Percentiles rank a stretch among this genome's conserved stretches.
Conservation (phyloP, 345 rosid genomes). For the Murraya koenigii region DNA sequence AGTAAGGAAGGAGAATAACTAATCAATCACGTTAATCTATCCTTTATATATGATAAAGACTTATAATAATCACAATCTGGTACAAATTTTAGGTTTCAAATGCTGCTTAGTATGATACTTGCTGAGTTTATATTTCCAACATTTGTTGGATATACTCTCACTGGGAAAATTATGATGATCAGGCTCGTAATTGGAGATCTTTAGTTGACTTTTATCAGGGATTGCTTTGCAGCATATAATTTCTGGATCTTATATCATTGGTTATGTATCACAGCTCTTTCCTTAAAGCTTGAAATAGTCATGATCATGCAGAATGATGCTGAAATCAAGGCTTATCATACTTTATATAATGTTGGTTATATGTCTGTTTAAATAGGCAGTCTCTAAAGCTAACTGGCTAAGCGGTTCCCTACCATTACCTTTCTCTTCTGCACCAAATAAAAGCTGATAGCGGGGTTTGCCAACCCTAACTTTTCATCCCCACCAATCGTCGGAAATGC, state of each 20-base stretch:
- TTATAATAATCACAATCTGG: too few species aligned
- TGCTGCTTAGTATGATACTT: not conserved
- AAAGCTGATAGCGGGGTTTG: conserved; percentile 2
- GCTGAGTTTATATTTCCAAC: not conserved
- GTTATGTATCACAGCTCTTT: not conserved
- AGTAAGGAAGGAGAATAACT: not conserved
- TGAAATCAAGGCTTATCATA: not conserved
- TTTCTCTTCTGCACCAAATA: not conserved
- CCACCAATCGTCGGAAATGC: not conserved
- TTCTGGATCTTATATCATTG: not conserved
- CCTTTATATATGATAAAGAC: not conserved
- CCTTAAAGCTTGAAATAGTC: not conserved
- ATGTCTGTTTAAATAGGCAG: not conserved
- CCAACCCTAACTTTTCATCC: conserved; percentile 10
- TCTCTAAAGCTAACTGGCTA: not conserved
- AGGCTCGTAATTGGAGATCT: not conserved
- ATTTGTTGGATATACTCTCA: not conserved
- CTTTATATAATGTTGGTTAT: conserved; percentile 5
- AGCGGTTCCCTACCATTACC: not conserved
- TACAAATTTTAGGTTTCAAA: too few species aligned
- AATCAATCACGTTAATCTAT: not conserved
- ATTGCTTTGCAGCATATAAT: not conserved
- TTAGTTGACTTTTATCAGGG: not conserved
- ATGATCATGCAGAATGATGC: not conserved
- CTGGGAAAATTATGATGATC: not conserved